These are phyloP conservation scores for Venturia pyrina DNA, from an alignment of 2,329 filamentous ascomycete species.

Conservation along the genomic window DNA sequence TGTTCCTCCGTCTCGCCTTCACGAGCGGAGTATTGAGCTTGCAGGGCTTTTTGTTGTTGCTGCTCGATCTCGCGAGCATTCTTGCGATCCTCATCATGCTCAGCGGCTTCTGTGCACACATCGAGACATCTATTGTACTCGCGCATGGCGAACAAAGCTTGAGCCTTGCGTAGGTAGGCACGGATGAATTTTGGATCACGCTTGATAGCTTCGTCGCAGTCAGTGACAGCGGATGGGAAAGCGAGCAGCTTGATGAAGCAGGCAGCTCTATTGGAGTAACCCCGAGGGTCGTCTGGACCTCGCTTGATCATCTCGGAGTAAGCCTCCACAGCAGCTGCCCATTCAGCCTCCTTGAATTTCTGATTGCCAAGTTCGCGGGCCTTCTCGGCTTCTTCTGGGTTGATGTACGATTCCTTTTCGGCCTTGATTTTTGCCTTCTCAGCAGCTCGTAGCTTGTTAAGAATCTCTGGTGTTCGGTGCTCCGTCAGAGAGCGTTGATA, in stretches of 20 bases:
- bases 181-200: constrained; percentile 87
- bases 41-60: constrained; percentile 85
- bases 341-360: constrained; percentile 95
- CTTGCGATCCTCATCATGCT: constrained; percentile 68
- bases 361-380: constrained; percentile 89
- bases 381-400: constrained; percentile 87
- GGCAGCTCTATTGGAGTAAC: constrained; percentile 94
- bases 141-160: constrained; percentile 93
- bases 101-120: constrained; percentile 69
- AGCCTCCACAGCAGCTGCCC: constrained; percentile 86
- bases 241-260: constrained; percentile 95
- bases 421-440: constrained; percentile 77
- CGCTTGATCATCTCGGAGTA: constrained; percentile 98
- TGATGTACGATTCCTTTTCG: constrained; percentile 71
- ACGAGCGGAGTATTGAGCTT: constrained; percentile 79
- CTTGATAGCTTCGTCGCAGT: constrained; percentile 87
- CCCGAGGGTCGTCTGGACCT: constrained; percentile 80
- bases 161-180: constrained; percentile 92
- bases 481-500: constrained; percentile 93
- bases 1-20: constrained; percentile 95
- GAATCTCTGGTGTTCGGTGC: constrained; percentile 88
- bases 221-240: constrained; percentile 85
- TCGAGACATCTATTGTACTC: constrained; percentile 95
- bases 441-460: constrained; percentile 81
- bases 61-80: constrained; percentile 87